Evolutionary conservation across 805 yeast species (phyloP).

Genomic region (Myxozyma neglecta): DNA sequence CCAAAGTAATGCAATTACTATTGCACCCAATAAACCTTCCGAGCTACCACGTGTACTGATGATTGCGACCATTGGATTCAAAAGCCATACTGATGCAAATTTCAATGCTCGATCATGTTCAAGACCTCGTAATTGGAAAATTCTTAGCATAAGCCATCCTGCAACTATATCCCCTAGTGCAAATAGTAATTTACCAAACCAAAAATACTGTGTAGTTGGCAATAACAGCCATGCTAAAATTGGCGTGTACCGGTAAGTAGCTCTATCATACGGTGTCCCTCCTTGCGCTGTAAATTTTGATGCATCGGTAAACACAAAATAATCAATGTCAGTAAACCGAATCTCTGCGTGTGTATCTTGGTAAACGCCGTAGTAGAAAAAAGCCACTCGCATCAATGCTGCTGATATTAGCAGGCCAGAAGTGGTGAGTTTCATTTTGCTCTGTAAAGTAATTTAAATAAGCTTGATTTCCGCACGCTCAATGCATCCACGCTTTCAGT

Average conservation of each 20-base stretch:
- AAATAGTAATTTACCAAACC: constrained; percentile 79
- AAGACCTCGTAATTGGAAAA: constrained; percentile 41
- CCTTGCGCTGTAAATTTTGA: constrained; percentile 63
- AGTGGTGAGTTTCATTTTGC: constrained; percentile 25
- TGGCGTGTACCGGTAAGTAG: constrained; percentile 93
- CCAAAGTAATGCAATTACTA: constrained; percentile 58
- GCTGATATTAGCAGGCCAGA: constrained; percentile 19
- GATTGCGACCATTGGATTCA: constrained; percentile 93
- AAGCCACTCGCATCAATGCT: constrained; percentile 52
- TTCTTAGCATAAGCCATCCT: constrained; percentile 58
- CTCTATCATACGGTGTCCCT: constrained; percentile 77
- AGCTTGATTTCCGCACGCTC: too few species aligned
- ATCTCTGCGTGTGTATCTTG: constrained; percentile 81
- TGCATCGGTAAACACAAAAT: constrained; percentile 91
- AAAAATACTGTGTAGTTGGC: constrained; percentile 60
- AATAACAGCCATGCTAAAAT: constrained; percentile 76
- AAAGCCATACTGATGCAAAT: constrained; percentile 70
- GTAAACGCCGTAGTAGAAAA: constrained; percentile 76
- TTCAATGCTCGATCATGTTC: constrained; percentile 43
- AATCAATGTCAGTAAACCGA: constrained; percentile 92
- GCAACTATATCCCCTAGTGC: constrained; percentile 77
- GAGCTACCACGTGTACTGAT: constrained; percentile 92
- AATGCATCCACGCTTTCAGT: too few species aligned
- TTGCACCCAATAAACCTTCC: constrained; percentile 81
- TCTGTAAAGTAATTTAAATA: not conserved